phyloP scores from a whole-genome alignment of 1,284 basidiomycete species.

The Lentinula novae-zelandiae region DNA sequence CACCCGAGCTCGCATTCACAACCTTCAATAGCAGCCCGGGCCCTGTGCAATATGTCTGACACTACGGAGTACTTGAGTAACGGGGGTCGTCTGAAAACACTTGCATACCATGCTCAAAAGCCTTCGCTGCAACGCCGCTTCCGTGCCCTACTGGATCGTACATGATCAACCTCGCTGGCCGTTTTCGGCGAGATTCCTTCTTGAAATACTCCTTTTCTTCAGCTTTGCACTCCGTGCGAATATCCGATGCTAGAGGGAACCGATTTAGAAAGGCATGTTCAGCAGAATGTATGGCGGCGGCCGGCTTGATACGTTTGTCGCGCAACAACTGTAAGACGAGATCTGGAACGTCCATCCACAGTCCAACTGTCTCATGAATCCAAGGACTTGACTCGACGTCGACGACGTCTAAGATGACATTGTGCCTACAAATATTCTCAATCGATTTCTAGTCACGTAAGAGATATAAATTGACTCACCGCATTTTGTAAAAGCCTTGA shows the following conservation, averaged over 20 bases:
- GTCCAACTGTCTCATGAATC: conserved; percentile 71
- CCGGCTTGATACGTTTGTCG: conserved; percentile 56
- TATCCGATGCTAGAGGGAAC: conserved; percentile 67
- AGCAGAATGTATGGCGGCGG: conserved; percentile 83
- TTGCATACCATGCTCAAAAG: conserved; percentile 74
- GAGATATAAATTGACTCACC: conserved; percentile 32
- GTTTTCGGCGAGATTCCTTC: conserved; percentile 56
- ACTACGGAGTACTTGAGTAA: conserved; percentile 32
- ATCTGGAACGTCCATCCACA: conserved; percentile 84
- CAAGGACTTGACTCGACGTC: conserved; percentile 80
- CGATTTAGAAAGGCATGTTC: conserved; percentile 82
- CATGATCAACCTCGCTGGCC: conserved; percentile 84
- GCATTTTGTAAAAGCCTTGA: conserved; percentile 59
- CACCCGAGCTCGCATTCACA: conserved; percentile 78
- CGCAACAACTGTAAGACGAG: conserved; percentile 50
- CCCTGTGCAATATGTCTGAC: conserved; percentile 60
- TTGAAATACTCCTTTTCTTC: conserved; percentile 72
- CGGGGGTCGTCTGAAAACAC: neutral
- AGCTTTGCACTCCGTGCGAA: conserved; percentile 86
- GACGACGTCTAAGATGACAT: conserved; percentile 73
- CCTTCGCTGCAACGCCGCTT: conserved; percentile 73
- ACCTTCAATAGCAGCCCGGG: conserved; percentile 57
- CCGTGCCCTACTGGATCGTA: conserved; percentile 75
- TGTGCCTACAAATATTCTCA: conserved; percentile 39
- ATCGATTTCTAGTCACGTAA: neutral